phyloP scores from a whole-genome alignment of 352 stramenopile genomes.

The Globisporangium cylindrosporum region DNA sequence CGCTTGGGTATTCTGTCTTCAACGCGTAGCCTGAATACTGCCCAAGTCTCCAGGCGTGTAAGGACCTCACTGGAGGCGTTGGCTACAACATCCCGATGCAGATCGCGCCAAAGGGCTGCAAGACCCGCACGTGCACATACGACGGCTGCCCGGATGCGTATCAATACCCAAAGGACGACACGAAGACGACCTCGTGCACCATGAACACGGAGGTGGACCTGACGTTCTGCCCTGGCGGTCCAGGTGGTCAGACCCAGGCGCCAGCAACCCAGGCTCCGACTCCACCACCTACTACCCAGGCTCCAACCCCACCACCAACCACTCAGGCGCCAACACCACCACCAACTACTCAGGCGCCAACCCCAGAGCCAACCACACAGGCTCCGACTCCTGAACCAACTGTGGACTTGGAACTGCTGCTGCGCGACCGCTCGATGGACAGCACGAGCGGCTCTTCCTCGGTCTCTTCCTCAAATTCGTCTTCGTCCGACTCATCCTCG shows the following conservation, averaged over 20 bases:
- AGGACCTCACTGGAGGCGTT: slow-evolving; percentile 30
- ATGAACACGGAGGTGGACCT: slow-evolving; percentile 37
- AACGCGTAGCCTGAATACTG: slow-evolving; percentile 28
- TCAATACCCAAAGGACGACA: slow-evolving; percentile 38
- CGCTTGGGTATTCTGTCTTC: not conserved
- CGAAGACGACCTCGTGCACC: slow-evolving; percentile 39
- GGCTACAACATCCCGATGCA: slow-evolving; percentile 53
- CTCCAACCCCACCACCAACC: slow-evolving; percentile 25
- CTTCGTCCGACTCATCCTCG: not conserved
- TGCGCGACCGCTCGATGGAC: not conserved
- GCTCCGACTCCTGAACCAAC: slow-evolving; percentile 10
- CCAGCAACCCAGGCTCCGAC: slow-evolving; percentile 17
- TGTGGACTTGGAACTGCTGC: slow-evolving; percentile 4
- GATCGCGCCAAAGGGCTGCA: slow-evolving; percentile 36
- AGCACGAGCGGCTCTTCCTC: not conserved
- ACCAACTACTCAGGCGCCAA: slow-evolving; percentile 15
- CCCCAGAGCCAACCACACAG: slow-evolving; percentile 1
- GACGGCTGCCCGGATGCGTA: slow-evolving; percentile 41
- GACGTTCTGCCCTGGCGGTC: slow-evolving; percentile 45
- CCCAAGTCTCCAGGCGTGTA: slow-evolving; percentile 34
- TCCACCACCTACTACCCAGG: slow-evolving; percentile 11
- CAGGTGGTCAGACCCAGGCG: slow-evolving; percentile 19
- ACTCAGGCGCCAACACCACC: slow-evolving; percentile 17
- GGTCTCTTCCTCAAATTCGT: too few relatives aligned
- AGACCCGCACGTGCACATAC: slow-evolving; percentile 29